Evolutionary conservation across 257 asterid species (phyloP), one percentile per base, ranked within the genome.

Genomic region (Cordia subcordata): DNA sequence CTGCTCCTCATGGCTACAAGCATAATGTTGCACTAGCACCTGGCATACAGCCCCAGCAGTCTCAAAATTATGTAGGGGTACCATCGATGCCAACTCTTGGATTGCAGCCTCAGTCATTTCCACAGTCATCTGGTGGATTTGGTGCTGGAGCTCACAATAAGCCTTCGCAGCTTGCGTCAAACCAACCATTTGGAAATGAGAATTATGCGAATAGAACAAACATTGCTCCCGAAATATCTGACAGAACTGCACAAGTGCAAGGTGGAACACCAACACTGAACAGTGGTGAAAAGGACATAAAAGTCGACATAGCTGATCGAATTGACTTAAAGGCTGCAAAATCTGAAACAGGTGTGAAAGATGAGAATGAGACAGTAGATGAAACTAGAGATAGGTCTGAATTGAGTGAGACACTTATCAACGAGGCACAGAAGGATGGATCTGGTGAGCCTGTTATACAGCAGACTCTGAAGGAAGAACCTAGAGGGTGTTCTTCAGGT

Each of bases 31-130:
- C 75, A 27, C 19, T 60, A 46, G 73, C 69, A 20, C 77, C 80
- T 53, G 64, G 70, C 57, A 23, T 46, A 44, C 81, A 72, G 50
- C 77, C 74, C 49, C 96, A 81, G 66, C 94, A 76, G 66, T 40
- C 81, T 35, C 83, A 75, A 23, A 76, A 62, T 71, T 76, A 79
- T 77, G 66, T 33, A 22, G 86, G 80, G 55, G 67, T 78, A 57
- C 81, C 94, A 27, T 10, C 68, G 77, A 74, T 81, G 75, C 81
- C 83, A 53, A 72, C 58, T 79, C 82, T 75, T 23, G 84, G 75
- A 67, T 64, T 58, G 20, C 83, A 72, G 62, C 72, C 67, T 20
- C 95, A 79, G 73, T 59, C 60, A 42, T 64, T 67, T 68, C 66
- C 70, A 13, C 73, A 60, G 49, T 21, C 85, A 23, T 67, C 82